phyloP scores from a whole-genome alignment of 2,329 filamentous ascomycete genomes.

The Diaporthe australafricana region DNA sequence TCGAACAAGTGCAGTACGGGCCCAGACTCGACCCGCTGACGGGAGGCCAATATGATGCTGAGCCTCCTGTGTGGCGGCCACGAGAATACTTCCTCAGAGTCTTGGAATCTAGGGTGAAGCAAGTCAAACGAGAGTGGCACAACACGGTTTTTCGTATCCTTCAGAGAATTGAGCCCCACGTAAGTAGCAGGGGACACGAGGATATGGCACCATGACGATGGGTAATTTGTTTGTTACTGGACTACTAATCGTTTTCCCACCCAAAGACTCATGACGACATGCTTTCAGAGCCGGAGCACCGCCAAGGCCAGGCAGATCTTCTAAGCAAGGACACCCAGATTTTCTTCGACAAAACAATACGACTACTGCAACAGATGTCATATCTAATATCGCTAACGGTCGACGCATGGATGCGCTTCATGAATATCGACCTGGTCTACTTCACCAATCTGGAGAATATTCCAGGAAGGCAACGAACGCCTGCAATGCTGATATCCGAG shows the following conservation, averaged over 20 bases:
- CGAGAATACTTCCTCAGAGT: neutral
- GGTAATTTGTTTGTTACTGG: neutral
- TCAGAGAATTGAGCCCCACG: conserved; percentile 1
- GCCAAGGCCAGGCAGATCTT: neutral
- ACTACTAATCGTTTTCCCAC: neutral
- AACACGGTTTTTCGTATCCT: neutral
- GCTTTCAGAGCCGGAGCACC: neutral
- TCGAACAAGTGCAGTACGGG: neutral
- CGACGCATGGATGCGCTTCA: neutral
- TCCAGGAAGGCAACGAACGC: neutral
- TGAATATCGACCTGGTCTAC: neutral
- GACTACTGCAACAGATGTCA: neutral
- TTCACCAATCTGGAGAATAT: neutral
- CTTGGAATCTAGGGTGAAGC: neutral
- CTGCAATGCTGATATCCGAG: neutral
- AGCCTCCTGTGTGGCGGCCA: neutral
- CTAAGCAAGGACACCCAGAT: neutral
- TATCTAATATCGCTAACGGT: neutral
- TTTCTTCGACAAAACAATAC: neutral
- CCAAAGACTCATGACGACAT: conserved; percentile 8
- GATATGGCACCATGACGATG: too few relatives aligned
- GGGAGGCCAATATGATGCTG: neutral
- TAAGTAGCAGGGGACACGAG: neutral
- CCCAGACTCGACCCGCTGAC: neutral
- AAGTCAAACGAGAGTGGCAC: conserved; percentile 17